Evolutionary conservation across 1,139 yeast species (phyloP), one percentile per base, ranked within the genome.

Genomic region (Maudiozyma humilis): DNA sequence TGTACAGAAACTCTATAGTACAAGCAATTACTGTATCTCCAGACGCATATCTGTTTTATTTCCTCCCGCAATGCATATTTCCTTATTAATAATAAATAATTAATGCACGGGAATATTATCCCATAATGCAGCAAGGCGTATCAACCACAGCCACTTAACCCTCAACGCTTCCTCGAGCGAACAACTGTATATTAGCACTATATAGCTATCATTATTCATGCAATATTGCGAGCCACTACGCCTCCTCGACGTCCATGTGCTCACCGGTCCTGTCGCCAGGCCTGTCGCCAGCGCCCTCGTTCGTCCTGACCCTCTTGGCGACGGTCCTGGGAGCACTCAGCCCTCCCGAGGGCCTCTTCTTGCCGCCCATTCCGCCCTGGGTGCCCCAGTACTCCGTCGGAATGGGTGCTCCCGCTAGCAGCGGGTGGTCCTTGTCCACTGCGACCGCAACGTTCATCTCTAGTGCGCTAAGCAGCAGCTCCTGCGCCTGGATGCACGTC

Each of bases 401-500:
- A 31, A 57, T 54, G 29, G 52, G 55, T 3, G 59, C 46, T 42
- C 55, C 52, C 16, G 54, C 53, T 18, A 57, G 47, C 14, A 66
- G 49, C 8, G 70, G 71, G 32, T 62, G 65, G 25, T 52, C 54
- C 2, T 52, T 46, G 43, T 57, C 60, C 23, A 54, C 33, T 4
- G 56, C 40, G 32, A 50, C 45, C 14, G 54, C 49, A 32, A 73
- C 65, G 57, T 83, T 84, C 40, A 78, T 75, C 46, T 83, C 93
- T 41, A 89, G 67, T 0, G 97, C 96, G 50, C 94, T 74, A 50
- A 77, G 78, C 46, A 91, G 69, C 41, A 91, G 64, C 57, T 91
- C 97, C 4, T 78, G 71, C 0, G 96, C 94, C 19, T 89, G 82
- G 0, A 93, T 83, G 58, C 91, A 96, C 32, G 79, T 75, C 0